Percentiles rank a stretch among this genome's conserved stretches.
phyloP scores from a whole-genome alignment of 2,329 filamentous ascomycete genomes.

The Chrysosphaeria jannelii region DNA sequence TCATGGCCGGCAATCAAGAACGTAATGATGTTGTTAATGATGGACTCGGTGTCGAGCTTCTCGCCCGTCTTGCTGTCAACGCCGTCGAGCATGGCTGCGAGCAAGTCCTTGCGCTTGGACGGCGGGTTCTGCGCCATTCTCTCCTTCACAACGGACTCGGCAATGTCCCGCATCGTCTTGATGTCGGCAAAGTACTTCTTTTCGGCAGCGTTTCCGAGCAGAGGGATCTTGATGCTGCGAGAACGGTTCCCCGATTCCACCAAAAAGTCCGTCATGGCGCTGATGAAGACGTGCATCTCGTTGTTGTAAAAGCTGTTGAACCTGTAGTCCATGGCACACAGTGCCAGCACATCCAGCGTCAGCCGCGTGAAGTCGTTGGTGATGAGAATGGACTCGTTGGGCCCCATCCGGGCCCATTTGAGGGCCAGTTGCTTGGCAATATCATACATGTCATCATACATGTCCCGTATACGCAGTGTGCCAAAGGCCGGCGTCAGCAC shows the following conservation, averaged over 20 bases:
- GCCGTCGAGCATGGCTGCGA: constrained; percentile 39
- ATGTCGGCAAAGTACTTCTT: constrained; percentile 23
- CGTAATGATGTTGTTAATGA: constrained; percentile 41
- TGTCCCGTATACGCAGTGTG: constrained; percentile 31
- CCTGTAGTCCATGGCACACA: constrained; percentile 25
- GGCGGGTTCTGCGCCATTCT: constrained; percentile 19
- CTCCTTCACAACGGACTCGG: constrained; percentile 26
- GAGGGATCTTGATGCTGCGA: constrained; percentile 15
- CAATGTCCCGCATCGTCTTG: constrained; percentile 19
- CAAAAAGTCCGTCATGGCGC: constrained; percentile 34
- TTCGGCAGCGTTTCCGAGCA: constrained; percentile 19
- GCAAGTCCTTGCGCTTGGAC: constrained; percentile 28
- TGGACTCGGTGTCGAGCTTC: constrained; percentile 28
- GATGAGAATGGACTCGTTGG: constrained; percentile 21
- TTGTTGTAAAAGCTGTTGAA: constrained; percentile 34
- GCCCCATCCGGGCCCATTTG: constrained; percentile 36
- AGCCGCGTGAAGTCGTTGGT: constrained; percentile 33
- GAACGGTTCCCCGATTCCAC: constrained; percentile 20
- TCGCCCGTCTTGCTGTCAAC: constrained; percentile 36
- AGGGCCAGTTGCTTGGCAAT: constrained; percentile 32
- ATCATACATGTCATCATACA: constrained; percentile 40
- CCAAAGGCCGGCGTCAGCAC: constrained; percentile 39
- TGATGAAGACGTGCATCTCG: constrained; percentile 37
- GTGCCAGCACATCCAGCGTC: constrained; percentile 28
- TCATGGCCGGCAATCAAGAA: constrained; percentile 13